Percentiles rank a stretch among this genome's conserved stretches.
Conservation (phyloP, 768 basidiomycete species). For the Hygrophorus pudorinus region DNA sequence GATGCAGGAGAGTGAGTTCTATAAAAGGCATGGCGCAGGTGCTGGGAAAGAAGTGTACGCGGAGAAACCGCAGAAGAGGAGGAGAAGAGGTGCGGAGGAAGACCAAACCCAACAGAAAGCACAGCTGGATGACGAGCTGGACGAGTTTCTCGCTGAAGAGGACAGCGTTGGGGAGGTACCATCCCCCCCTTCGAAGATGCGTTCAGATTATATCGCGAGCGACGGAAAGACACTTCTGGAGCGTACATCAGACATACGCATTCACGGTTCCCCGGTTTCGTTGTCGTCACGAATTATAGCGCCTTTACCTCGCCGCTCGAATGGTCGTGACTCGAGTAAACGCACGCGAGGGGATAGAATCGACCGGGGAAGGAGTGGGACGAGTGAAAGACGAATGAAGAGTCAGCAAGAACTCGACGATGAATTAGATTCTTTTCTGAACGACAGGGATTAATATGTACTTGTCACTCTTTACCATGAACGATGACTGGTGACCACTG, state of each 20-base stretch:
- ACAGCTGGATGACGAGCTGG: slow-evolving; percentile 56
- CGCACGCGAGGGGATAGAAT: slow-evolving; percentile 12
- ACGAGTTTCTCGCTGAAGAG: slow-evolving; percentile 51
- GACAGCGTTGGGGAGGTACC: slow-evolving; percentile 11
- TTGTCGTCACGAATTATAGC: slow-evolving; percentile 38
- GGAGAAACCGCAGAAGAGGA: slow-evolving; percentile 17
- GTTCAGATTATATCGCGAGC: slow-evolving; percentile 48
- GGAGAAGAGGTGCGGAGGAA: slow-evolving; percentile 21
- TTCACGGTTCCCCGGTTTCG: slow-evolving; percentile 17
- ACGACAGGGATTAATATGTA: slow-evolving; percentile 29
- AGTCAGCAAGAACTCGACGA: slow-evolving; percentile 75
- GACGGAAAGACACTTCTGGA: slow-evolving; percentile 46
- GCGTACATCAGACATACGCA: slow-evolving; percentile 40
- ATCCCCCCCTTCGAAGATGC: slow-evolving; percentile 52
- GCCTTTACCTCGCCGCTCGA: slow-evolving; percentile 33
- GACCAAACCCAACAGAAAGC: slow-evolving; percentile 28
- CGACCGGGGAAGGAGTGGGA: slow-evolving; percentile 12
- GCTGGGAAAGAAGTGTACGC: slow-evolving; percentile 52
- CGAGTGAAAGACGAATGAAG: slow-evolving; percentile 31
- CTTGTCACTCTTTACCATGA: background rate
- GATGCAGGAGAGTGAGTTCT: slow-evolving; percentile 64
- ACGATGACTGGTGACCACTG: no score
- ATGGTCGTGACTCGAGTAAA: slow-evolving; percentile 17
- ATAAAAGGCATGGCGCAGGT: slow-evolving; percentile 56
- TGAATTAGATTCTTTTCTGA: slow-evolving; percentile 73